phyloP scores from a whole-genome alignment of 371 early-diverging fungal species.

The Batkoa obscura region DNA sequence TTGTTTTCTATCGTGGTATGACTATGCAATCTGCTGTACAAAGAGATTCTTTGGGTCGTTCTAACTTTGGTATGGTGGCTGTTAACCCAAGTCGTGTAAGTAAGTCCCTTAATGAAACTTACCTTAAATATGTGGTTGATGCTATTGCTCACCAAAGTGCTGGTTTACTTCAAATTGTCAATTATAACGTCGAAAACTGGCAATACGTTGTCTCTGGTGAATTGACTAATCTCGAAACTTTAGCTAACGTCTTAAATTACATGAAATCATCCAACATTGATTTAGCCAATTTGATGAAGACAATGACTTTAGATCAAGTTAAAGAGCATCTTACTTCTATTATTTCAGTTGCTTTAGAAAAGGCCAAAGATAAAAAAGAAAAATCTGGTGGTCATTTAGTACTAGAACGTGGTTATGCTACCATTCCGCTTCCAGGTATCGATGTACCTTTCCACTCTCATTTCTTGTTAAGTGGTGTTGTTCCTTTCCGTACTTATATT shows the following conservation, averaged over 20 bases:
- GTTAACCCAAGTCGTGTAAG: conserved; percentile 83
- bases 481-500: conserved; percentile 79
- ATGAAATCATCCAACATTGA: conserved; percentile 41
- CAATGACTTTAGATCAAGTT: conserved; percentile 71
- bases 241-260: conserved; percentile 65
- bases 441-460: conserved; percentile 95
- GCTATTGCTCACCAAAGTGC: conserved; percentile 56
- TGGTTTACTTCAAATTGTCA: conserved; percentile 83
- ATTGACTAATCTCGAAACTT: conserved; percentile 50
- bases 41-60: conserved; percentile 60
- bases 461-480: conserved; percentile 75
- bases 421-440: conserved; percentile 81
- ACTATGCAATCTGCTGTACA: conserved; percentile 89
- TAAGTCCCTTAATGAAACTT: conserved; percentile 66
- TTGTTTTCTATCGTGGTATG: conserved; percentile 93
- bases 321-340: conserved; percentile 65
- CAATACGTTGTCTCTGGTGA: conserved; percentile 93
- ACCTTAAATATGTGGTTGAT: conserved; percentile 61
- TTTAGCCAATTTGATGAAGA: conserved; percentile 63
- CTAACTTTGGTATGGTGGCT: conserved; percentile 89
- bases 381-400: conserved; percentile 27
- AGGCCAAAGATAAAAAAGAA: conserved; percentile 42
- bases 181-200: conserved; percentile 90
- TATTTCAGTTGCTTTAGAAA: conserved; percentile 50
- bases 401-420: conserved; percentile 78